Base-by-base conservation (phyloP, 2,329 filamentous ascomycete species). In the Aureobasidium vineae region DNA sequence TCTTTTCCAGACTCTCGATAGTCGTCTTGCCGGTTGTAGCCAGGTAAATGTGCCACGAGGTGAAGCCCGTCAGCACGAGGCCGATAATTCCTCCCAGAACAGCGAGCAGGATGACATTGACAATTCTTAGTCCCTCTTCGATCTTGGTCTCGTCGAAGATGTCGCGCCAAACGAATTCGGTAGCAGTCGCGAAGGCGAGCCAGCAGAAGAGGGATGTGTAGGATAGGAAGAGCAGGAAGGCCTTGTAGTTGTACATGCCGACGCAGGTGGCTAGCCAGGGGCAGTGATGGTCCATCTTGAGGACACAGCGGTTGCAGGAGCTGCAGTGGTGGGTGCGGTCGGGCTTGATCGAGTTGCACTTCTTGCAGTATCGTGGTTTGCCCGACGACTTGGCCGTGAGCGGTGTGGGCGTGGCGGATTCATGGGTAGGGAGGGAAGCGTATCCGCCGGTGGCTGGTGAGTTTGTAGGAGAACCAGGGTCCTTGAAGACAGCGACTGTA, bases 261-360 rank as follows among this genome's bases (percentile, higher is more conserved):
- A 99, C 90, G 77, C 95, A 99, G 4, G 92, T 97, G 33, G 95
- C 94, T 59, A 99, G 84, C 47, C 95, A 99, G 19, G 95, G 95
- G 77, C 95, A 99, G 80, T 99, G 95, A 77, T 99, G 95, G 76
- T 99, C 95, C 95, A 99, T 99, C 83, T 99, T 99, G 77, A 99
- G 83, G 31, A 99, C 93, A 77, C 95, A 99, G 74, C 90, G 89
- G 71, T 89, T 87, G 79, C 95, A 99, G 4, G 92, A 96, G 13
- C 92, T 96, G 83, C 95, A 99, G 81, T 99, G 95, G 78, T 99
- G 95, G 38, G 94, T 88, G 68, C 95, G 91, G 79, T 99, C 95
- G 49, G 95, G 95, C 81, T 99, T 99, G 69, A 90, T 87, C 63
- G 89, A 89, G 80, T 96, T 91, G 78, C 95, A 99, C 80, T 99